Evolutionary conservation across 148 eudicot genomes (phyloP).

Genomic region (Hydrangea macrophylla): DNA sequence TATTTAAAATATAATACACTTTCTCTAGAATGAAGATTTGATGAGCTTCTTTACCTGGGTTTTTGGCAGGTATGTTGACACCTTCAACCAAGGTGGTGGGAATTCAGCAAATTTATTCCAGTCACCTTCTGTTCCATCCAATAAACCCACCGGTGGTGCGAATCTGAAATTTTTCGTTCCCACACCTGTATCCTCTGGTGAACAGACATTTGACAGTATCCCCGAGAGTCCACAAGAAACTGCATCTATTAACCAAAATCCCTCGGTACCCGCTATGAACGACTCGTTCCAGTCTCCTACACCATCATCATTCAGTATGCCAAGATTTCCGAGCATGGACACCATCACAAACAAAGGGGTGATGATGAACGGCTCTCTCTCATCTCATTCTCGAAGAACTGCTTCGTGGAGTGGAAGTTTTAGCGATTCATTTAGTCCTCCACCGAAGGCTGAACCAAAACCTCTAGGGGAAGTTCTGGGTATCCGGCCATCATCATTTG

Average conservation of each 20-base stretch:
- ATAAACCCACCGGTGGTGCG: conserved; percentile 38
- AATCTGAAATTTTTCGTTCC: conserved; percentile 76
- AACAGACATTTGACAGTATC: conserved; percentile 25
- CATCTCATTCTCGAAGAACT: conserved; percentile 55
- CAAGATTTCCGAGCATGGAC: conserved; percentile 63
- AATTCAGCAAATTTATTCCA: conserved; percentile 54
- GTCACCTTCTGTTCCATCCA: conserved; percentile 56
- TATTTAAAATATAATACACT: no score
- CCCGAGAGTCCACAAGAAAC: conserved; percentile 23
- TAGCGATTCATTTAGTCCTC: conserved; percentile 23
- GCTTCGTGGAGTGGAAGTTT: conserved; percentile 76
- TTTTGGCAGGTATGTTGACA: conserved; percentile 77
- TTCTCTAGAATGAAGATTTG: background rate
- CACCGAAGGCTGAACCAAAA: conserved; percentile 26
- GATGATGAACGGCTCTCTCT: conserved; percentile 20
- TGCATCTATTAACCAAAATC: conserved; percentile 20
- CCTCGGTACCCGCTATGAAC: conserved; percentile 23
- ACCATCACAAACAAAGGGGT: conserved; percentile 42
- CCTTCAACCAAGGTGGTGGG: conserved; percentile 83
- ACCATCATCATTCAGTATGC: conserved; percentile 35
- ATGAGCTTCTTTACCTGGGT: background rate
- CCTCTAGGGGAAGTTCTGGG: conserved; percentile 42
- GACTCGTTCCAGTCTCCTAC: conserved; percentile 35
- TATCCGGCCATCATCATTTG: conserved; percentile 42
- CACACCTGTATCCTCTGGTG: conserved; percentile 34